Conservation (phyloP, 2,329 filamentous ascomycete species). For the Botrytis squamosa region DNA sequence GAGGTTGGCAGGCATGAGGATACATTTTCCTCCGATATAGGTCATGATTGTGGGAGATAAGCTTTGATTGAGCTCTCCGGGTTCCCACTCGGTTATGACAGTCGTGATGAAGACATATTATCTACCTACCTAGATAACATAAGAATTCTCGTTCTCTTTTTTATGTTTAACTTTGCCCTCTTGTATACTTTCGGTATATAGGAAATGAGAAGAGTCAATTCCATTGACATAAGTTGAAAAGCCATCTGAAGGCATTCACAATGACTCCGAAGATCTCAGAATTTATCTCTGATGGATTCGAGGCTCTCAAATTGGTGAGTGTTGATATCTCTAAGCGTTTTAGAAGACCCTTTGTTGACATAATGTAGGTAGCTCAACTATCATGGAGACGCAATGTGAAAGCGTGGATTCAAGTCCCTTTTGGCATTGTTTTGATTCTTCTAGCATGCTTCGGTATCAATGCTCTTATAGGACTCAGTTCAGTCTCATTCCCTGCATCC, state of each 20-base stretch:
- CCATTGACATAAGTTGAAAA: background rate
- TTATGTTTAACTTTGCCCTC: background rate
- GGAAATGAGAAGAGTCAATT: background rate
- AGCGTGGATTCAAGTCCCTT: conserved; percentile 54
- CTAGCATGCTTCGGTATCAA: conserved; percentile 45
- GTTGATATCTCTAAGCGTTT: background rate
- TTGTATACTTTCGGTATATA: background rate
- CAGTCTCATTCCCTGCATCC: conserved; percentile 57
- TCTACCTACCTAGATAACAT: background rate
- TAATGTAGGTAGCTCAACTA: conserved; percentile 31
- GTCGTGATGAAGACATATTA: background rate
- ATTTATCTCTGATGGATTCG: conserved; percentile 29
- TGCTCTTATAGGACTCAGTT: conserved; percentile 45
- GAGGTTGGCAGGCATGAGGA: background rate
- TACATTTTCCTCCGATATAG: conserved; percentile 12
- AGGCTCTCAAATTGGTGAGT: conserved; percentile 35
- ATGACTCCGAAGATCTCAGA: conserved; percentile 10
- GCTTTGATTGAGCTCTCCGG: conserved; percentile 11
- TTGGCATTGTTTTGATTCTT: conserved; percentile 43
- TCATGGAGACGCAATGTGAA: conserved; percentile 38
- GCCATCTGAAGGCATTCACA: background rate
- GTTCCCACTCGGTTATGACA: conserved; percentile 3
- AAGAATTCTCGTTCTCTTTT: background rate
- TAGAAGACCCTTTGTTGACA: conserved; percentile 23
- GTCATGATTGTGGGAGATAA: conserved; percentile 10